Evolutionary conservation across 352 stramenopile species (phyloP), one percentile per base, ranked within the genome.

Genomic region (Globisporangium nodosum): DNA sequence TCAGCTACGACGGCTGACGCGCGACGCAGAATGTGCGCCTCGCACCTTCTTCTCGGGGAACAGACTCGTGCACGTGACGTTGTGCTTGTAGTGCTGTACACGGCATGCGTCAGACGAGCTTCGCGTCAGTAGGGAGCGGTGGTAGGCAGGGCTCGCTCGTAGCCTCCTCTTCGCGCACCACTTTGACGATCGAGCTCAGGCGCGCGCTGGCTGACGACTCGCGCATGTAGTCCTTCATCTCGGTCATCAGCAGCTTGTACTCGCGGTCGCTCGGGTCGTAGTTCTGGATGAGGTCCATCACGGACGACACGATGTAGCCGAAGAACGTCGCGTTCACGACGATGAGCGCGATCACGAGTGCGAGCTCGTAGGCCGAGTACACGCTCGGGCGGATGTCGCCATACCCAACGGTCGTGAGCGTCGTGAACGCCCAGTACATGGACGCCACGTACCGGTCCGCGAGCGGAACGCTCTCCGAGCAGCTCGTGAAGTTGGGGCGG

Each of bases 381-480:
- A 88, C 48, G 49, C 72, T 89, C 12, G 85, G 85, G 16, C 76
- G 78, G 8, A 92, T 74, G 61, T 94, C 82, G 1, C 85, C 82
- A 49, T 92, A 97, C 1, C 89, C 89, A 18, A 97, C 87, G 1
- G 89, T 96, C 49, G 89, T 96, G 56, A 97, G 86, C 5, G 88
- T 94, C 6, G 88, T 96, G 50, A 96, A 95, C 12, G 85, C 88
- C 88, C 88, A 97, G 61, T 97, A 97, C 35, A 95, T 65, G 0
- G 87, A 69, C 8, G 70, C 71, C 0, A 97, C 61, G 64, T 97
- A 97, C 4, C 78, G 83, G 46, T 93, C 78, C 0, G 37, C 37
- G 0, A 81, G 42, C 8, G 65, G 52, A 18, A 92, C 64, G 9
- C 66, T 64, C 2, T 68, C 49, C 3, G 78, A 68, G 51, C 85